Conservation (phyloP, 306 rosid genomes). For the Vicia faba region DNA sequence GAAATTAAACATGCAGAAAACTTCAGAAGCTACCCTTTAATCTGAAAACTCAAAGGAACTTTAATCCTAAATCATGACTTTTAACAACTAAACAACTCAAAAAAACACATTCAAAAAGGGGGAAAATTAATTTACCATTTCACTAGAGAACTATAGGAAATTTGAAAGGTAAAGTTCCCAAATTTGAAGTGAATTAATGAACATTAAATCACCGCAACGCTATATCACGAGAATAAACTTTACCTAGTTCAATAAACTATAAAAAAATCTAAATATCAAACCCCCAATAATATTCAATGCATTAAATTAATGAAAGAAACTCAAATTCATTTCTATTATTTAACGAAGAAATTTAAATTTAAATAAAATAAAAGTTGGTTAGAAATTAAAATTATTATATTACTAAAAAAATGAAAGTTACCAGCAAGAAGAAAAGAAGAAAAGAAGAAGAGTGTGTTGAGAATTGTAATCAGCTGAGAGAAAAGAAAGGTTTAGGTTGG, state of each 20-base stretch:
- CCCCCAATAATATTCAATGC: conserved; percentile 8
- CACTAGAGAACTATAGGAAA: conserved; percentile 1
- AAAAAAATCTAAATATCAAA: conserved; percentile 1
- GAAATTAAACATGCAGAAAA: background rate
- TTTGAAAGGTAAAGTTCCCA: conserved; percentile 18
- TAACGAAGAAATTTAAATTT: background rate
- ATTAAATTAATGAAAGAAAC: conserved; percentile 23
- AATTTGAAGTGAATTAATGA: conserved; percentile 1
- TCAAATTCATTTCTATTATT: background rate
- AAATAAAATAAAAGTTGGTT: background rate
- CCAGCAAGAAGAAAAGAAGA: conserved; percentile 19
- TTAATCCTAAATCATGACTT: background rate
- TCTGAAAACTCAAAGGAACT: conserved; percentile 20
- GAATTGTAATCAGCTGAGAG: conserved; percentile 25
- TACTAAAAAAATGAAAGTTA: conserved; percentile 1
- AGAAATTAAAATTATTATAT: background rate
- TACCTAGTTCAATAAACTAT: conserved; percentile 10
- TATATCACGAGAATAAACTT: conserved; percentile 15
- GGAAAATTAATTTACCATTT: conserved; percentile 6
- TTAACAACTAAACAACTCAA: conserved; percentile 1
- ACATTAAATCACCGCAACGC: conserved; percentile 32
- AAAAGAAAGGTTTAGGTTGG: conserved; percentile 23
- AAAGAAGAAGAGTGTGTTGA: conserved; percentile 21
- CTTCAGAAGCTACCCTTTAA: conserved; percentile 11
- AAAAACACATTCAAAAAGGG: background rate